These are phyloP conservation scores for Aspergillus amoenus DNA, from an alignment of 2,329 filamentous ascomycete species.

Conservation along the genomic window DNA sequence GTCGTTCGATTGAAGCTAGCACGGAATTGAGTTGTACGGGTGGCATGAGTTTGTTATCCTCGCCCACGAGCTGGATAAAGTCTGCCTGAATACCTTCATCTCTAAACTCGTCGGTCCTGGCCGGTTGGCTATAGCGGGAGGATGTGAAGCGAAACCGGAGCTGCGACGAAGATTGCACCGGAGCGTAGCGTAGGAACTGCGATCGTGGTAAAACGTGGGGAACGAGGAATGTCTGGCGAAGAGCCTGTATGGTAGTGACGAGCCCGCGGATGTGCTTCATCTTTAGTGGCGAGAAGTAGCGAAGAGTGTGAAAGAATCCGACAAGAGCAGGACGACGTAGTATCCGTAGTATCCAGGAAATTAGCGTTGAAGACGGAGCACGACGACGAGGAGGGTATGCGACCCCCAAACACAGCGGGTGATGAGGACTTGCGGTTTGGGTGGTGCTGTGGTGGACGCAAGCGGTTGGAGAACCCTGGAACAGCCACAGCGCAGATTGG, in stretches of 20 bases:
- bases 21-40: constrained; percentile 29
- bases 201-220: constrained; percentile 19
- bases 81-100: constrained; percentile 36
- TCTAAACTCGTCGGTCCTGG: constrained; percentile 19
- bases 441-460: constrained; percentile 2
- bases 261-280: constrained; percentile 37
- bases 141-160: constrained; percentile 16
- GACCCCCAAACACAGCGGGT: not conserved
- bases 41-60: constrained; percentile 30
- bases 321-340: not conserved
- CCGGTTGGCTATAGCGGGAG: not conserved
- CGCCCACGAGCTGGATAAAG: constrained; percentile 36
- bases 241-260: constrained; percentile 31
- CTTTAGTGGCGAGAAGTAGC: not conserved
- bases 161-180: constrained; percentile 13
- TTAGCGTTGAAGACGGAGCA: not conserved
- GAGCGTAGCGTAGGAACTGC: constrained; percentile 13
- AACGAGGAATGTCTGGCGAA: constrained; percentile 31
- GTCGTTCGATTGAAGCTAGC: constrained; percentile 49
- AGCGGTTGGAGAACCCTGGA: constrained; percentile 6
- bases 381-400: not conserved
- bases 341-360: not conserved
- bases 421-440: not conserved
- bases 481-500: constrained; percentile 13
- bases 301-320: not conserved